These are phyloP conservation scores for Magnolia kwangsiensis DNA, from an alignment of 164 flowering plant species.

Conservation along the genomic window DNA sequence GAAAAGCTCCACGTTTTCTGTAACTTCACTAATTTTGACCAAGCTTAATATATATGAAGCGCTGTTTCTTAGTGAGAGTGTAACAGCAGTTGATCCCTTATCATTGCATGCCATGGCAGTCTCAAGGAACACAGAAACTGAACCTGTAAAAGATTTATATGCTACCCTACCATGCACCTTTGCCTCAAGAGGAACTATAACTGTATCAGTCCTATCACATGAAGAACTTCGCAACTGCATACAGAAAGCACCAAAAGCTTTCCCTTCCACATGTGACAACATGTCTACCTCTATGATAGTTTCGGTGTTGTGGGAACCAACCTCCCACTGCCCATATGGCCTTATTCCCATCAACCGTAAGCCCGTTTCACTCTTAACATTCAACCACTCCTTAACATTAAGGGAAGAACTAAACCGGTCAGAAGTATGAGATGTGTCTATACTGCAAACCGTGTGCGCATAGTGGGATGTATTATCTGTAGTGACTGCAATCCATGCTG, in stretches of 20 bases:
- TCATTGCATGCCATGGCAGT: conserved; percentile 32
- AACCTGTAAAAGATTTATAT: conserved; percentile 24
- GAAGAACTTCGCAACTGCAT: conserved; percentile 50
- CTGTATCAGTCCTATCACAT: conserved; percentile 34
- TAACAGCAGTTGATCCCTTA: conserved; percentile 27
- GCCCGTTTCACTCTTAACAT: conserved; percentile 33
- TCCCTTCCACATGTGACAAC: conserved; percentile 33
- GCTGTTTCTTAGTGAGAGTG: conserved; percentile 50
- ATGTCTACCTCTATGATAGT: conserved; percentile 50
- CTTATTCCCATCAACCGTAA: conserved; percentile 43
- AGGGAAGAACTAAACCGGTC: conserved; percentile 15
- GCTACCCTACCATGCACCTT: conserved; percentile 31
- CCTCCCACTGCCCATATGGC: conserved; percentile 57
- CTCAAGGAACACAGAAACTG: conserved; percentile 48
- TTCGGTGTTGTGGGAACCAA: conserved; percentile 48
- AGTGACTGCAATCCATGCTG: conserved; percentile 51
- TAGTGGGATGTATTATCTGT: conserved; percentile 36
- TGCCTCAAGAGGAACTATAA: conserved; percentile 70
- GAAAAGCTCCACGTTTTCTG: conserved; percentile 32
- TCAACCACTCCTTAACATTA: conserved; percentile 38
- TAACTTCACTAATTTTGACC: conserved; percentile 46
- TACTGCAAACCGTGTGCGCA: conserved; percentile 48
- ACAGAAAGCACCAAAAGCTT: conserved; percentile 49
- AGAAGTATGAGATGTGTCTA: conserved; percentile 15
- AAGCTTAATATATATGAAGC: conserved; percentile 45